Conservation (phyloP, 2,329 filamentous ascomycete genomes). For the Stachybotrys chartarum region DNA sequence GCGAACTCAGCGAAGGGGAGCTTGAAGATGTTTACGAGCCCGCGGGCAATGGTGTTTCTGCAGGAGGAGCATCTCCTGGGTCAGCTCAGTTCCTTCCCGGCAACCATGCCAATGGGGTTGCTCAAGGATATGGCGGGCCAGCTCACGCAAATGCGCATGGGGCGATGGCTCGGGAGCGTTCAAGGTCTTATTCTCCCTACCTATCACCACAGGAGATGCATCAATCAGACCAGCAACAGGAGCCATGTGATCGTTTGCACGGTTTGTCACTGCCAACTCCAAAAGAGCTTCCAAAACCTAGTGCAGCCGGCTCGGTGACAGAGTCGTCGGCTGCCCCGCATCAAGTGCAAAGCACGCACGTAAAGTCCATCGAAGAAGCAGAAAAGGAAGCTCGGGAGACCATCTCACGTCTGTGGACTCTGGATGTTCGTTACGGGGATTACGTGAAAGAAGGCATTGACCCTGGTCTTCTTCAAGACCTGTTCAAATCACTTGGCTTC, state of each 20-base stretch:
- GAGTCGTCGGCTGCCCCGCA: conserved; percentile 4
- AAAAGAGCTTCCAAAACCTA: background rate
- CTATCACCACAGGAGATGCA: conserved; percentile 42
- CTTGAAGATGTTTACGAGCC: conserved; percentile 51
- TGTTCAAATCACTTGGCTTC: conserved; percentile 65
- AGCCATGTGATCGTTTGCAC: conserved; percentile 1
- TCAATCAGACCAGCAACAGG: conserved; percentile 2
- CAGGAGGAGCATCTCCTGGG: background rate
- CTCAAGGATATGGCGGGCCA: background rate
- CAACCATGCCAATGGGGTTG: background rate
- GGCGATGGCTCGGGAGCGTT: conserved; percentile 31
- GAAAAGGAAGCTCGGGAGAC: conserved; percentile 58
- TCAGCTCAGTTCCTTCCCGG: background rate
- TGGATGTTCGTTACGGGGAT: conserved; percentile 67
- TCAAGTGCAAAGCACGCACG: background rate
- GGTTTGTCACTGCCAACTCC: background rate
- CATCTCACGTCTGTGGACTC: conserved; percentile 54
- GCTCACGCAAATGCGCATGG: background rate
- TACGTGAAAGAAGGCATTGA: conserved; percentile 70
- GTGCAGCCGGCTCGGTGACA: background rate
- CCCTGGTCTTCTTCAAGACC: conserved; percentile 47
- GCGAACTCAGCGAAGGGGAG: conserved; percentile 67
- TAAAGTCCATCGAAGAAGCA: conserved; percentile 25
- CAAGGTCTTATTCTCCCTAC: conserved; percentile 45
- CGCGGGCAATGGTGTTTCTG: conserved; percentile 4